Evolutionary conservation across 2,329 filamentous ascomycete genomes (phyloP), one percentile per base, ranked within the genome.

Genomic region (Colletotrichum sp.): DNA sequence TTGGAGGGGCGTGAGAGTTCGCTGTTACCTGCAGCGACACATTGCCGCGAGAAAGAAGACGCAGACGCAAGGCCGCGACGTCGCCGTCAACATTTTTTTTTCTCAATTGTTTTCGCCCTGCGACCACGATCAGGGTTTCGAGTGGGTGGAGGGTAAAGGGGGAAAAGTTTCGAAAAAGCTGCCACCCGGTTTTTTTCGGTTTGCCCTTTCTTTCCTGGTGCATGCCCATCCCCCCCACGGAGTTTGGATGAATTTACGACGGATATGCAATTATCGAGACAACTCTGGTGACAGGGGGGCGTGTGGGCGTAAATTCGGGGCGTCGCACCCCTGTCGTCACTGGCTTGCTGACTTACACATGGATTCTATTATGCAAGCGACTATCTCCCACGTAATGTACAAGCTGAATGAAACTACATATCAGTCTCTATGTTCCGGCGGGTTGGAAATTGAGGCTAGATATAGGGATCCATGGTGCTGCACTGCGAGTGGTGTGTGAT

Each of bases 181-280:
- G 36, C 56, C 67, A 70, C 68, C 65, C 43, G 34, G 16, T 52
- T 72, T 48, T 72, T 60, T 55, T 27, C 15, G 7, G 34, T 25
- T n/a, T 55, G 39, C 28, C 28, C 36, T 39, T 15, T 25, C 32
- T 34, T 34, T 36, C 43, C 43, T 52, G 43, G 43, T 52, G n/a
- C 43, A 52, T 22, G n/a, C n/a, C 15, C 18, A 6, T 62, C 58
- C 13, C 30, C 27, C 30, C 28, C 22, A 72, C 34, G 60, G 16
- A 67, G 36, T 56, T 48, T 62, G 62, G 60, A 67, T 75, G 69
- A 67, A 36, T 28, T 55, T 72, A 73, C 16, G 27, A 56, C 30
- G 73, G 28, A 39, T 75, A 72, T 75, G 70, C 12, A 67, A 55
- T 36, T 72, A 72, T 22, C 73, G 62, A 34, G 8, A 43, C 9